Percentiles rank a stretch among this genome's conserved stretches.
phyloP scores from a whole-genome alignment of 495 filamentous ascomycete species.

The Lophium mytilinum region DNA sequence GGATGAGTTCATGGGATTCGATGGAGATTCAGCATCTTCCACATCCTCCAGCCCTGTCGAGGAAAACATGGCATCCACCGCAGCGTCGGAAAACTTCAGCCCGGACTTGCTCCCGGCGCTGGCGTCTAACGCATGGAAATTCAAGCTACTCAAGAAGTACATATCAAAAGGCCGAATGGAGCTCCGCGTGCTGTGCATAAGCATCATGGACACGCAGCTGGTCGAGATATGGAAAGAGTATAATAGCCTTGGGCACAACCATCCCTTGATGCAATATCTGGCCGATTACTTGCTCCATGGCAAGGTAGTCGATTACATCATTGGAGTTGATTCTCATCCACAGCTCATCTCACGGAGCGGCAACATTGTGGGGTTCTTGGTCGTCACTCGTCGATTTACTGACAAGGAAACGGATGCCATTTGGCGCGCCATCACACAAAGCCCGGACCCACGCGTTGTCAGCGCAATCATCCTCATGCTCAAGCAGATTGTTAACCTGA shows the following conservation, averaged over 20 bases:
- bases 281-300: constrained; percentile 60
- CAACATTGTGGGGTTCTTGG: constrained; percentile 81
- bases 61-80: not conserved
- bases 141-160: constrained; percentile 58
- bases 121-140: constrained; percentile 59
- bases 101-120: constrained; percentile 29
- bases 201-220: constrained; percentile 63
- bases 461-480: constrained; percentile 73
- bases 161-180: constrained; percentile 85
- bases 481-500: constrained; percentile 52
- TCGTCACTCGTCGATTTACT: constrained; percentile 70
- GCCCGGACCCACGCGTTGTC: constrained; percentile 76
- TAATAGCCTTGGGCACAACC: constrained; percentile 33
- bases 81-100: not conserved
- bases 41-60: not conserved
- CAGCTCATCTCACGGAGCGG: constrained; percentile 73
- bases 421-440: constrained; percentile 76
- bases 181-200: constrained; percentile 65
- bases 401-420: constrained; percentile 66
- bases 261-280: constrained; percentile 54
- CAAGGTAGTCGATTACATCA: constrained; percentile 69
- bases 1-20: constrained; percentile 12
- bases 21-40: constrained; percentile 6
- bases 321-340: constrained; percentile 85
- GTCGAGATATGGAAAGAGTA: constrained; percentile 52